Conservation (phyloP, 352 stramenopile species). For the Globisporangium rhizosaccharum region DNA sequence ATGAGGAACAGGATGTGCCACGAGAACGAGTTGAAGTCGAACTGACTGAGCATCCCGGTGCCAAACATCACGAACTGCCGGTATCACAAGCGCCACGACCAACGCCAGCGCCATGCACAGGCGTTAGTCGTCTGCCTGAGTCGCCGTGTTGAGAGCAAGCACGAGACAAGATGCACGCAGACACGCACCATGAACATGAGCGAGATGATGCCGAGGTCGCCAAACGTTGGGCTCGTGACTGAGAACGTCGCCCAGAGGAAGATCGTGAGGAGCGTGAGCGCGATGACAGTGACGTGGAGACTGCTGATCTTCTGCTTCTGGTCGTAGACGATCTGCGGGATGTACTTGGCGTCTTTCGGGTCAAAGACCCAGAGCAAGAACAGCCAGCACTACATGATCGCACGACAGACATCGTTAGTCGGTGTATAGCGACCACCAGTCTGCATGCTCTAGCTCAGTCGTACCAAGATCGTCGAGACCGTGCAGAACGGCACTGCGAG, state of each 20-base stretch:
- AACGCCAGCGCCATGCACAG: neutral
- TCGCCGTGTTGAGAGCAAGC: too few species aligned
- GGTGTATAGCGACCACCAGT: neutral
- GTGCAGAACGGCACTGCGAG: conserved; percentile 87
- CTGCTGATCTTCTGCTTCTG: conserved; percentile 88
- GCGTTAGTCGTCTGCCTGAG: too few species aligned
- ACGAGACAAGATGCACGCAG: neutral
- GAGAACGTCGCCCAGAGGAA: conserved; percentile 88
- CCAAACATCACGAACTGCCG: conserved; percentile 83
- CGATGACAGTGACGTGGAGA: conserved; percentile 85
- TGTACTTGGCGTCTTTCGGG: conserved; percentile 84
- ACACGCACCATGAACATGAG: conserved; percentile 85
- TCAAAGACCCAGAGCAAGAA: conserved; percentile 86
- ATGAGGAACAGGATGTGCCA: conserved; percentile 93
- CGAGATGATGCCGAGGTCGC: conserved; percentile 89
- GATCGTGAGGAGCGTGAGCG: conserved; percentile 88
- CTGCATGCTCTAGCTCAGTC: neutral
- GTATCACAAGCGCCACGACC: neutral
- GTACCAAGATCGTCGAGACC: conserved; percentile 76
- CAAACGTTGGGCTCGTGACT: conserved; percentile 82
- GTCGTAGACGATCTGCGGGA: conserved; percentile 91
- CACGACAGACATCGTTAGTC: neutral
- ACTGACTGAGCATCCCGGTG: conserved; percentile 85
- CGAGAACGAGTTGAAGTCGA: conserved; percentile 93
- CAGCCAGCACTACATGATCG: conserved; percentile 65